These are phyloP conservation scores for Sphaerostilbella broomeana DNA, from an alignment of 2,329 filamentous ascomycete genomes.

Conservation along the genomic window DNA sequence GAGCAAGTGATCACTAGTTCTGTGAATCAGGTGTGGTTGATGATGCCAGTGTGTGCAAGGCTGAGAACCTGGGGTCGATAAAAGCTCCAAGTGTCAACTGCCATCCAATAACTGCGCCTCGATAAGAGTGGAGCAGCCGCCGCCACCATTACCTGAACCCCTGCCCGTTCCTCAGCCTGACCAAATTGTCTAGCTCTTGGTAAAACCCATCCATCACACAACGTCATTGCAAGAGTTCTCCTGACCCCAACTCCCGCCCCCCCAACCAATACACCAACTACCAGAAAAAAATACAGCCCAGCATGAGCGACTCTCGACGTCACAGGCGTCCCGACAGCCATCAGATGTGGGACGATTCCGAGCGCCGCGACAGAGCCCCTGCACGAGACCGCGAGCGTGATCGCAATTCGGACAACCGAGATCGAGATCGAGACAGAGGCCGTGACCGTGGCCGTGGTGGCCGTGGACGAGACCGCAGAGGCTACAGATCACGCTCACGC, in stretches of 20 bases:
- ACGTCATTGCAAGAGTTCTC: not conserved
- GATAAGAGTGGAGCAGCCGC: constrained; percentile 9
- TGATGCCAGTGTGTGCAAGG: too few relatives aligned
- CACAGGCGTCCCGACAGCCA: constrained; percentile 43
- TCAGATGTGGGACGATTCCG: constrained; percentile 54
- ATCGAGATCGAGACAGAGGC: constrained; percentile 23
- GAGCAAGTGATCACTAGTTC: too few relatives aligned
- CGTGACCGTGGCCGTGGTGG: constrained; percentile 18
- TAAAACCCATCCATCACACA: not conserved
- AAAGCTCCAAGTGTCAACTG: not conserved
- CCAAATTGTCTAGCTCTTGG: not conserved
- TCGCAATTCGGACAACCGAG: constrained; percentile 16
- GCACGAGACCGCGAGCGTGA: constrained; percentile 23
- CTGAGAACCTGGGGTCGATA: constrained; percentile 6
- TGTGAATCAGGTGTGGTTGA: too few relatives aligned
- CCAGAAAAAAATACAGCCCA: constrained; percentile 3
- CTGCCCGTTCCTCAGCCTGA: constrained; percentile 10
- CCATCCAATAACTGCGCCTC: constrained; percentile 1
- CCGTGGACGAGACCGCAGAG: constrained; percentile 15
- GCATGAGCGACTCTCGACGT: constrained; percentile 30
- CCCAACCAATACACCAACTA: not conserved
- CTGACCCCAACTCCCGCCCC: not conserved
- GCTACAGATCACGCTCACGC: constrained; percentile 23
- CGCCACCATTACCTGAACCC: not conserved
- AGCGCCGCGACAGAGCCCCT: constrained; percentile 31